Percentiles rank a stretch among this genome's conserved stretches.
Evolutionary conservation across 257 asterid genomes (phyloP).

Genomic region (Galeopsis tetrahit): DNA sequence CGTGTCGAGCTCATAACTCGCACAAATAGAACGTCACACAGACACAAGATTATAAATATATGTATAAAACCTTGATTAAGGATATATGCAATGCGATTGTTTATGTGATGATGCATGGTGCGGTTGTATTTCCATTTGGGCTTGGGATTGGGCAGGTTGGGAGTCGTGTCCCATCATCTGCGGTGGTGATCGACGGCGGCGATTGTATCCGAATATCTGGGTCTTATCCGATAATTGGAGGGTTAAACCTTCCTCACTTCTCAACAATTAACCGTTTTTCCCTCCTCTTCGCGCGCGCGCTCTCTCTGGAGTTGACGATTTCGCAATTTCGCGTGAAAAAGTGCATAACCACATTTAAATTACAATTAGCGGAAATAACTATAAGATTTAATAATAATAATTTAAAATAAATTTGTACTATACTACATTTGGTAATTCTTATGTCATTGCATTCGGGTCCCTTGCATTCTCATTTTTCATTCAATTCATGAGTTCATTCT

Average conservation of each 20-base stretch:
- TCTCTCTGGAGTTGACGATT: constrained; percentile 22
- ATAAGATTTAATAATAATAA: too few species aligned
- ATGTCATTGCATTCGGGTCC: too few species aligned
- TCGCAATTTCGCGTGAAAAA: neutral
- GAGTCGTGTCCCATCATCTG: constrained; percentile 42
- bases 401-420: too few species aligned
- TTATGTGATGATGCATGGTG: neutral
- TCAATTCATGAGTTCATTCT: too few species aligned
- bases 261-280: constrained; percentile 39
- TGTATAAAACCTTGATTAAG: neutral
- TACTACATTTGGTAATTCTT: too few species aligned
- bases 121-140: constrained; percentile 39
- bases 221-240: constrained; percentile 34
- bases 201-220: constrained; percentile 24
- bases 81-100: constrained; percentile 19
- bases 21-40: constrained; percentile 23
- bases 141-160: constrained; percentile 36
- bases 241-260: constrained; percentile 34
- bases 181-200: constrained; percentile 33
- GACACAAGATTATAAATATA: neutral
- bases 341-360: too few species aligned
- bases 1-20: constrained; percentile 42
- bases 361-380: too few species aligned
- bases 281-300: constrained; percentile 24
- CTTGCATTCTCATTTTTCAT: too few species aligned